Base-by-base conservation (phyloP, 2,329 filamentous ascomycete species). In the Paracorniculantispora psalliotae region DNA sequence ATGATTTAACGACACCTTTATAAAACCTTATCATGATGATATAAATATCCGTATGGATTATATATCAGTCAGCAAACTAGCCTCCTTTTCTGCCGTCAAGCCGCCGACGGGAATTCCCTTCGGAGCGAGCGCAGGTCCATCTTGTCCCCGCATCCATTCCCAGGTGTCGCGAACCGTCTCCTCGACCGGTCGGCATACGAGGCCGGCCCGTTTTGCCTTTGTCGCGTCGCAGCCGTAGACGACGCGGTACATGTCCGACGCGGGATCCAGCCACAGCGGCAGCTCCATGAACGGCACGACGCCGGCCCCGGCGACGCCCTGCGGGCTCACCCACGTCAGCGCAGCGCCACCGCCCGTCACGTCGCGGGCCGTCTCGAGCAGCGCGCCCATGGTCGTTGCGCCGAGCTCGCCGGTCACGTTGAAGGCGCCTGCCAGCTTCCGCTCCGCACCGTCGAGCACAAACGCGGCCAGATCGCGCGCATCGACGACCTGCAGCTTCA, bases 131-230 rank as follows among this genome's bases (percentile, higher is more conserved):
- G 5, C 26, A n/a, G 52, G 52, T 12, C 21, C 52, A 47, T 44
- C 2, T 17, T 25, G 4, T 3, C 52, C 37, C 26, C 17, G 6
- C 52, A 55, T 55, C 52, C 52, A 55, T 4, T 44, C 25, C 52
- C 52, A 55, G 7, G 52, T 55, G 23, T 55, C 52, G 10, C 26
- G 37, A 33, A 55, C 35, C 13, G 52, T 55, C 8, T 55, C 39
- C 26, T 12, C 13, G 26, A 55, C 46, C 7, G 52, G 52, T n/a
- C 52, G 19, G 23, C 52, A 55, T 2, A 6, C 4, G 4, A 55
- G 26, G 2, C 52, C 52, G 4, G 5, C 15, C 5, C 13, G 13
- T 35, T 55, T 28, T 2, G 52, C 52, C 25, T 47, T 55, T 19
- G 39, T 47, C 5, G 41, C 35, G 19, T 55, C 52, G 21, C 52